Conservation (phyloP, 2,329 filamentous ascomycete species). For the Penicillium sclerotiorum region DNA sequence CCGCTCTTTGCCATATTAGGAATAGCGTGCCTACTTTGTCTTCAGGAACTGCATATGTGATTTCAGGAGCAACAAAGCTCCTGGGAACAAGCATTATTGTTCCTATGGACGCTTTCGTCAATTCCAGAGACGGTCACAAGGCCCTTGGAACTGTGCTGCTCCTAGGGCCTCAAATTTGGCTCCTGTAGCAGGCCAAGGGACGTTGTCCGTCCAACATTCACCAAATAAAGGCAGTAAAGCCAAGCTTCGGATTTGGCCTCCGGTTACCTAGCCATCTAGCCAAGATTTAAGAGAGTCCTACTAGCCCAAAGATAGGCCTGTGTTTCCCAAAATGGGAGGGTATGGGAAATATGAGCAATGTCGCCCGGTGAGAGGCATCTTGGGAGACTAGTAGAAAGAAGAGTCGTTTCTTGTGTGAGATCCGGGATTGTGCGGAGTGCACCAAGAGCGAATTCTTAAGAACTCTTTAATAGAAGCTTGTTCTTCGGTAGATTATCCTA, state of each 20-base stretch:
- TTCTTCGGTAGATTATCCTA: conserved; percentile 3
- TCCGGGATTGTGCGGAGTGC: background rate
- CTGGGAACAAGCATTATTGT: background rate
- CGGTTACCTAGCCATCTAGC: background rate
- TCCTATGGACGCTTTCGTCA: background rate
- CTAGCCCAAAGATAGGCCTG: conserved; percentile 2
- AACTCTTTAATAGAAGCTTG: background rate
- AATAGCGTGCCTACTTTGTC: too few relatives aligned
- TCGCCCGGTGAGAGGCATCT: background rate
- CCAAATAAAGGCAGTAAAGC: background rate
- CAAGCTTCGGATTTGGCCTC: conserved; percentile 1
- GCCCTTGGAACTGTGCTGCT: conserved; percentile 7
- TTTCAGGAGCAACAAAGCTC: background rate
- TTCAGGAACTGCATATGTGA: background rate
- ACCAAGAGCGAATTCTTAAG: background rate
- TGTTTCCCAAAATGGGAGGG: background rate
- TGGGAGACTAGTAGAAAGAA: background rate
- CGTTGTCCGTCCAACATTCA: background rate
- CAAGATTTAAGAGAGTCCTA: conserved; percentile 4
- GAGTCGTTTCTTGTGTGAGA: conserved; percentile 1
- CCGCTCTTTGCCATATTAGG: too few relatives aligned
- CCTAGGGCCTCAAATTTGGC: background rate
- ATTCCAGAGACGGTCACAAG: background rate
- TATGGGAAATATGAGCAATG: conserved; percentile 1
- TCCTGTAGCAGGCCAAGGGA: background rate